phyloP scores from a whole-genome alignment of 176 grass and related monocot genomes.

The Chrysopogon serrulatus region DNA sequence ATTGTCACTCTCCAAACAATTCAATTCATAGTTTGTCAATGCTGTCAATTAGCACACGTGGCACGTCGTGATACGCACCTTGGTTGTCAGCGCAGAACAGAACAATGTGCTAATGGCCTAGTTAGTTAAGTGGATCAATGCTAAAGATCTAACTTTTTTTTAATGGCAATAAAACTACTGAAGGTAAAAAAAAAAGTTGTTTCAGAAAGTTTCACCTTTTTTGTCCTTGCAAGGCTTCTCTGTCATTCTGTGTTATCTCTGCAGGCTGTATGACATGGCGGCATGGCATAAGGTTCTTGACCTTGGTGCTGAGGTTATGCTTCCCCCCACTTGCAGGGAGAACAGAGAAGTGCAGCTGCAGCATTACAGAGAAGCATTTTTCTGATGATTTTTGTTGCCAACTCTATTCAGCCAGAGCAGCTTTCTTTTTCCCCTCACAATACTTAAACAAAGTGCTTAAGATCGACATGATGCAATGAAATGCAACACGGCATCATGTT shows the following conservation, averaged over 20 bases:
- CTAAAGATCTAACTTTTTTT: neutral
- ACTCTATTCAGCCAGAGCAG: neutral
- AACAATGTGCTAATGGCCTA: neutral
- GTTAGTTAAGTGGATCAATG: neutral
- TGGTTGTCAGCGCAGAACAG: neutral
- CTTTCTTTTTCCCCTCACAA: neutral
- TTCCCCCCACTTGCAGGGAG: neutral
- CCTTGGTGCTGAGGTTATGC: constrained; percentile 18
- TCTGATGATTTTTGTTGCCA: neutral
- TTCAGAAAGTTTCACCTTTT: neutral
- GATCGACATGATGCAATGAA: constrained; percentile 7
- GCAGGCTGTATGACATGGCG: constrained; percentile 1
- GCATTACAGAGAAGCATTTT: neutral
- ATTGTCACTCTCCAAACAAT: neutral
- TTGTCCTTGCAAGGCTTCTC: neutral
- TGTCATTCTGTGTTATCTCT: neutral
- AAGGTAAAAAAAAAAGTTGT: neutral
- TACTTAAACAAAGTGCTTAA: neutral
- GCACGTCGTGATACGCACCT: neutral
- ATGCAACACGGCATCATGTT: constrained; percentile 15
- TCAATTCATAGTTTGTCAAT: neutral
- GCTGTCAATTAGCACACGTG: neutral
- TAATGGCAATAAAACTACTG: neutral
- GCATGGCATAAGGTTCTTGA: constrained; percentile 26
- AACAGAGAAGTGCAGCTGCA: neutral